Base-by-base conservation (phyloP, 768 basidiomycete species). In the Strobilomyces dryophilus region DNA sequence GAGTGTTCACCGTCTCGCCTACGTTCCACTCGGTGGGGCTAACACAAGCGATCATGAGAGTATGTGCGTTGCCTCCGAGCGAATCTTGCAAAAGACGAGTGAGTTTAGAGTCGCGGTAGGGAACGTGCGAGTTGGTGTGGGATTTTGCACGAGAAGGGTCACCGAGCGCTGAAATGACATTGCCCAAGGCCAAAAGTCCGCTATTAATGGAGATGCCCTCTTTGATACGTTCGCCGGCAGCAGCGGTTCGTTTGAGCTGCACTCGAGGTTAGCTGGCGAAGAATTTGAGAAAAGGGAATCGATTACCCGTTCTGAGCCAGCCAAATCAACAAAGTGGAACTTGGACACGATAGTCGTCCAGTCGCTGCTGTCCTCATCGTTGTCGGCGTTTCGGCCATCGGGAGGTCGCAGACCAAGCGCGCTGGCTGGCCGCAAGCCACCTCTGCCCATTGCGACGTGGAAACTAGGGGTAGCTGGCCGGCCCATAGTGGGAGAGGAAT, bases 191-290 rank as follows among this genome's bases (percentile, higher is more conserved):
- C 34, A 94, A 80, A 32, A 99, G 83, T 55, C 97, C 97, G 56
- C 91, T 89, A 75, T 99, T 99, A 75, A 98, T 98, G 27, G 92
- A 93, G 49, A 97, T 97, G n/a, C 95, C 95, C 73, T 98, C 97
- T 69, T 93, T 98, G 71, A 95, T 92, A 51, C 95, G 88, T 57
- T 98, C 95, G 5, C 97, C 97, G 9, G 85, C 87, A 5, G 95
- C 97, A 1, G 94, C 91, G 9, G 97, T 99, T 40, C 97, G 85
- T 71, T 99, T 99, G 44, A 99, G 78, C 89, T 93, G 61, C 39
- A 59, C 60, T 57, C 51, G 26, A 54, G 51, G 48, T 64, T 54
- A 66, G 64, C 55, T 50, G 24, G 49, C 39, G 49, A 44, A 29
- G 21, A 48, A 18, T 37, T 44, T 47, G n/a, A 8, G 29, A 55